Percentiles rank a stretch among this genome's conserved stretches.
These are phyloP conservation scores for Chaetomidium leptoderma DNA, from an alignment of 495 filamentous ascomycete species.

Conservation along the genomic window DNA sequence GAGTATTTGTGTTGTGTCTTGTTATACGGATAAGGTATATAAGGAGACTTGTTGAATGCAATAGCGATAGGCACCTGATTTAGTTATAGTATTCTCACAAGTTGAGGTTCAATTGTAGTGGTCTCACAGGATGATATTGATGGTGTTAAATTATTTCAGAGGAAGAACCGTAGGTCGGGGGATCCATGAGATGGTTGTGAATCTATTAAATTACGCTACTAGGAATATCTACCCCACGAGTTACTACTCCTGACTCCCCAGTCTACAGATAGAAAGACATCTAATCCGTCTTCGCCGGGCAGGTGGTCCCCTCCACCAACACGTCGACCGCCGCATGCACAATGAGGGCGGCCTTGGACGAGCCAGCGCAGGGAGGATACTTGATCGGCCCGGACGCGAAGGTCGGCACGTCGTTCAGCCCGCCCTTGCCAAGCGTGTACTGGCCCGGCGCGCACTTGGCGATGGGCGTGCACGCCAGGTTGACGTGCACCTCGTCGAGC, in stretches of 20 bases:
- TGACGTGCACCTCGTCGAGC: slow-evolving; percentile 22
- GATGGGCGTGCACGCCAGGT: slow-evolving; percentile 19
- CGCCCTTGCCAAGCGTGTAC: slow-evolving; percentile 19
- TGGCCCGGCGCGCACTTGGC: slow-evolving; percentile 26
- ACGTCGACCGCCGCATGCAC: slow-evolving; percentile 16
- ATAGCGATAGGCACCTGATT: too few species aligned
- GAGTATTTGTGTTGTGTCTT: too few species aligned
- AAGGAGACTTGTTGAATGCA: too few species aligned
- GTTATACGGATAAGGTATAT: too few species aligned
- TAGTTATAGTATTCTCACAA: too few species aligned
- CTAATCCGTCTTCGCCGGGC: not conserved
- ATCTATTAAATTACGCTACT: too few species aligned
- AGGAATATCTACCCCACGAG: not conserved
- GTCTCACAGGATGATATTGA: too few species aligned
- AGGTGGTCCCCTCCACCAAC: not conserved
- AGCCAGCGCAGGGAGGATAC: slow-evolving; percentile 16
- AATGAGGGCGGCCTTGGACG: slow-evolving; percentile 14
- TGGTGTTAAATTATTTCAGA: too few species aligned
- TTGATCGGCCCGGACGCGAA: slow-evolving; percentile 4
- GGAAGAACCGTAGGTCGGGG: too few species aligned
- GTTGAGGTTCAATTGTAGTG: too few species aligned
- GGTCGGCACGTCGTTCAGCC: not conserved
- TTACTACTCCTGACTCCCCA: not conserved
- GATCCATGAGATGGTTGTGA: too few species aligned
- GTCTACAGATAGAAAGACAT: not conserved